Percentiles rank a stretch among this genome's conserved stretches.
Evolutionary conservation across 192 early-diverging fungal species (phyloP).

Genomic region (Geranomyces michiganensis): DNA sequence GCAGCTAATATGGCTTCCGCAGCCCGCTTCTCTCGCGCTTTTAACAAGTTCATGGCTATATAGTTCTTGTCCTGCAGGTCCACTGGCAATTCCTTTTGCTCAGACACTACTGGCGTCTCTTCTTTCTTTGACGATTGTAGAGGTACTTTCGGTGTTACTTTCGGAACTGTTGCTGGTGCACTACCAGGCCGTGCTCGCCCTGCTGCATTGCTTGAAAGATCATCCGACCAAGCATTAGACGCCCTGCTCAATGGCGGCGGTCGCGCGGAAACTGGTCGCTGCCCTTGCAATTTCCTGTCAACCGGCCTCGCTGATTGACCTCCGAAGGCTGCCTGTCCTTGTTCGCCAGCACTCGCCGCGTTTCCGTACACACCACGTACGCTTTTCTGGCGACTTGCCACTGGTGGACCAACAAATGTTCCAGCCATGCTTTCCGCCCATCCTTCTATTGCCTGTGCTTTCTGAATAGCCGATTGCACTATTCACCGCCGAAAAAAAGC

Average conservation of each 20-base stretch:
- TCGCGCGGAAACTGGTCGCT: constrained; percentile 1
- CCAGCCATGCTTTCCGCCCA: background rate
- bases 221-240: background rate
- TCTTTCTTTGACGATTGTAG: background rate
- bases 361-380: background rate
- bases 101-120: background rate
- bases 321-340: background rate
- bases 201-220: background rate
- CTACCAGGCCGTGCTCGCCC: background rate
- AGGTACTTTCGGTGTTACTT: background rate
- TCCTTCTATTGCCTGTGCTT: background rate
- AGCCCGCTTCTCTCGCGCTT: background rate
- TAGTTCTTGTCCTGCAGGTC: constrained; percentile 2
- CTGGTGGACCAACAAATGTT: background rate
- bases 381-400: background rate
- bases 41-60: background rate
- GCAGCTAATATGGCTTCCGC: background rate
- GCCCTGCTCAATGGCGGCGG: background rate
- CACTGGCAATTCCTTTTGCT: background rate
- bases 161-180: background rate
- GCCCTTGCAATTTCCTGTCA: background rate
- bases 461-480: constrained; percentile 19
- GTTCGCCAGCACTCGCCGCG: too few relatives aligned
- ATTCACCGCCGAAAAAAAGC: background rate
- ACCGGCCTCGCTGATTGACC: background rate